Evolutionary conservation across 2,329 filamentous ascomycete species (phyloP), one percentile per base, ranked within the genome.

Genomic region (Metarhizium sp.): DNA sequence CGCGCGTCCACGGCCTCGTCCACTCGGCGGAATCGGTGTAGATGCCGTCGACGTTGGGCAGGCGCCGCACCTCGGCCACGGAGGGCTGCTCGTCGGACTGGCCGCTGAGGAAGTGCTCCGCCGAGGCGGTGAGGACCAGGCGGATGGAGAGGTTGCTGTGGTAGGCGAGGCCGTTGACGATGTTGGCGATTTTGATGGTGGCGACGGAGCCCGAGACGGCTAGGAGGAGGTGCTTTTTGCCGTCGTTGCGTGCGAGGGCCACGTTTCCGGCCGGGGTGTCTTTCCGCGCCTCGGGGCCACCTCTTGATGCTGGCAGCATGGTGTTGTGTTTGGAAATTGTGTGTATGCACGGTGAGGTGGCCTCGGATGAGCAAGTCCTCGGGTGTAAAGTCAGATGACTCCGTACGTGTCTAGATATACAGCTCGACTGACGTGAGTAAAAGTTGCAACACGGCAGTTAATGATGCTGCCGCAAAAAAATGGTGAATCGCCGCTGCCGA

Each of bases 11-110:
- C 0, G 88, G 83, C 13, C 76, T 71, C 2, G 71, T 74, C 91
- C 92, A 96, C 70, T 97, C 94, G 60, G 92, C 88, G n/a, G 82
- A 81, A 66, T 97, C 90, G 8, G 79, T 75, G 70, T 96, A 92
- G 50, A 96, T 78, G 20, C 78, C 88, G 47, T 95, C 90, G 6
- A 97, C 88, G 60, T 87, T 86, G 3, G 84, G 81, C 5, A 89
- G 71, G 2, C 70, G 63, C 13, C 74, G 70, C 4, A 96, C 73
- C 0, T 78, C 71, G 0, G 76, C 71, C 2, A 94, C 68, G 0
- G 78, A 74, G 0, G 92, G 90, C 68, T 96, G 90, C 69, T 96
- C 92, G 3, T 70, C 66, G 38, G 84, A 82, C 67, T 95, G 89
- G 32, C 87, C 88, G 13, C 76, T 75, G 0, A 97, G 82, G 68